Evolutionary conservation across 305 asterid species (phyloP), one percentile per base, ranked within the genome.

Genomic region (Caryopteris hybrid): DNA sequence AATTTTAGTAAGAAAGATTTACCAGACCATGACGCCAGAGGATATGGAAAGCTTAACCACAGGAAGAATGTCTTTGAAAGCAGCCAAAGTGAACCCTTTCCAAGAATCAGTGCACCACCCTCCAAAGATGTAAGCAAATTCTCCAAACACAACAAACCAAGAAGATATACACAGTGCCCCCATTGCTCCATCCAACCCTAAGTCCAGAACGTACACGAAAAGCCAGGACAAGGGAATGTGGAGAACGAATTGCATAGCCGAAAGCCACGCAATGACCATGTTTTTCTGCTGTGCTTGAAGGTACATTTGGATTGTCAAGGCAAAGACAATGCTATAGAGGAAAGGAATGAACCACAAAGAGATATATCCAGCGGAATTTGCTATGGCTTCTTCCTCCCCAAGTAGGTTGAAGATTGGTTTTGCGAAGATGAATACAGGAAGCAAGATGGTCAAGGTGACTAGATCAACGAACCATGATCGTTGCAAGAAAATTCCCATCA

Each of bases 21-120:
- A 88, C 96, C 96, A 88, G 47, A 88, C 72, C 96, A 88, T 84
- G 12, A 84, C 56, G 2, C 96, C 93, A 8, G 93, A 86, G 12
- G 92, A 75, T 45, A 81, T 16, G 1, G 96, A 88, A 23, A 88
- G 88, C 73, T 86, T 88, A 65, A 88, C 75, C 0, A 86, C 89
- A 0, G 96, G 96, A 57, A 77, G 51, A 14, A 84, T 54, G 67
- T 86, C 96, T 70, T 75, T 78, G 27, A 88, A 69, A 8, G 89
- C 86, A 33, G 81, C 89, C 9, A 17, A 0, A 0, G 82, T 76
- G 79, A 88, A 86, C 5, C 93, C 91, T 12, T n/a, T 80, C 96
- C 96, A 86, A 18, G 96, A 57, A 4, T 82, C 51, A 10, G 80
- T 70, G 29, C 92, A 82, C 92, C 92, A 86, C 61, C 96, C 96